These are phyloP conservation scores for Sporothrix protearum DNA, from an alignment of 2,329 filamentous ascomycete species.

Conservation along the genomic window DNA sequence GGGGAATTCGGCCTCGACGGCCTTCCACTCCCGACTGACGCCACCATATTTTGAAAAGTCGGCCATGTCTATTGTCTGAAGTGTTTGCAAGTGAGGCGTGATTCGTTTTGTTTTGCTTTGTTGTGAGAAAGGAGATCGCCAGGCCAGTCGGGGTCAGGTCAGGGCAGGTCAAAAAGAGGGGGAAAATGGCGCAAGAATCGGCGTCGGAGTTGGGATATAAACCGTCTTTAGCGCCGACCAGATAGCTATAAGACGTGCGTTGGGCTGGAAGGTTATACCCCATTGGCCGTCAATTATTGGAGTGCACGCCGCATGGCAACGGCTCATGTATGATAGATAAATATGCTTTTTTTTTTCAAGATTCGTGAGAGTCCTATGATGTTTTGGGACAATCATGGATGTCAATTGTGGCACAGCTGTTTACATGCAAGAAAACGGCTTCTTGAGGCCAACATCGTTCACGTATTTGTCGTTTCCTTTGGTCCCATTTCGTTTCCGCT, in stretches of 20 bases:
- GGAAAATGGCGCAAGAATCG: not conserved
- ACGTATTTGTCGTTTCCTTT: no score
- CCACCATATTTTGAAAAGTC: conserved; percentile 41
- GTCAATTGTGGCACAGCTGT: no score
- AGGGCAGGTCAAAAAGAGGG: not conserved
- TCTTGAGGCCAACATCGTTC: no score
- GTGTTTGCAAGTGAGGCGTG: not conserved
- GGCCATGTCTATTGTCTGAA: conserved; percentile 21
- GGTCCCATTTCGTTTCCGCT: no score
- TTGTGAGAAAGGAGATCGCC: not conserved
- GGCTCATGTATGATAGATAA: not conserved
- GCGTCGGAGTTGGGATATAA: not conserved
- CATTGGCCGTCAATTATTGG: not conserved
- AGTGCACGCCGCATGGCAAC: not conserved
- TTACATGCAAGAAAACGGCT: no score
- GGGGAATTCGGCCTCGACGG: conserved; percentile 37
- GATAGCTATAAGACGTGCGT: not conserved
- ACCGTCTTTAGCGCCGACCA: conserved; percentile 5
- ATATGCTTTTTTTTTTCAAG: no score
- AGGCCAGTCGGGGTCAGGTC: not conserved
- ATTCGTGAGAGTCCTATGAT: no score
- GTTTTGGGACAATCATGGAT: no score
- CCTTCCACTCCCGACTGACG: conserved; percentile 45
- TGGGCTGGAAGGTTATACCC: not conserved
- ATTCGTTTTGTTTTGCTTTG: not conserved